Percentiles rank a stretch among this genome's conserved stretches.
phyloP scores from a whole-genome alignment of 768 basidiomycete genomes.

The Mycena leptocephala region DNA sequence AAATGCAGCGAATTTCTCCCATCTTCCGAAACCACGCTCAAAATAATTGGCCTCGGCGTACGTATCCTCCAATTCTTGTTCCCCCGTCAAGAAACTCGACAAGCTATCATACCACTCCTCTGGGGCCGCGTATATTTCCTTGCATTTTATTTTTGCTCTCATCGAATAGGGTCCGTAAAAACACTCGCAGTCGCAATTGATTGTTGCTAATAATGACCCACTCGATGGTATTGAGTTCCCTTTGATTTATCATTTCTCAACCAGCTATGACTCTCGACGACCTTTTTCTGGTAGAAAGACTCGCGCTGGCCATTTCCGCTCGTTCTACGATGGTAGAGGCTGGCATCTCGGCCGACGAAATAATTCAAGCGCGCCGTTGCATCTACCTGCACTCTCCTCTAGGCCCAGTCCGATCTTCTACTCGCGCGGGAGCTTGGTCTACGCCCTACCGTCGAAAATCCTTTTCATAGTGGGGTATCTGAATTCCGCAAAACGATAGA shows the following conservation, averaged over 20 bases:
- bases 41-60: background rate
- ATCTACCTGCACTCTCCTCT: background rate
- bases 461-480: background rate
- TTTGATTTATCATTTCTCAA: background rate
- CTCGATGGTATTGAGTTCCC: background rate
- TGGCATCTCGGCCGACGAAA: background rate
- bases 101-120: background rate
- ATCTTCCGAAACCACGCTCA: background rate
- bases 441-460: background rate
- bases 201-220: background rate
- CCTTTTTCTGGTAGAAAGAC: background rate
- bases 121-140: background rate
- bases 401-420: background rate
- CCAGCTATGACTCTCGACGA: background rate
- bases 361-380: background rate
- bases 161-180: background rate
- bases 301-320: background rate
- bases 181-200: background rate
- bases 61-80: background rate
- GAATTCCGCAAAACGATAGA: background rate
- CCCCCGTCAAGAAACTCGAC: background rate
- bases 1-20: no score
- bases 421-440: background rate
- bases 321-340: background rate
- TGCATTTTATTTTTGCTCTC: background rate